phyloP scores from a whole-genome alignment of 129 eudicot genomes.

The Lactuca sativa region DNA sequence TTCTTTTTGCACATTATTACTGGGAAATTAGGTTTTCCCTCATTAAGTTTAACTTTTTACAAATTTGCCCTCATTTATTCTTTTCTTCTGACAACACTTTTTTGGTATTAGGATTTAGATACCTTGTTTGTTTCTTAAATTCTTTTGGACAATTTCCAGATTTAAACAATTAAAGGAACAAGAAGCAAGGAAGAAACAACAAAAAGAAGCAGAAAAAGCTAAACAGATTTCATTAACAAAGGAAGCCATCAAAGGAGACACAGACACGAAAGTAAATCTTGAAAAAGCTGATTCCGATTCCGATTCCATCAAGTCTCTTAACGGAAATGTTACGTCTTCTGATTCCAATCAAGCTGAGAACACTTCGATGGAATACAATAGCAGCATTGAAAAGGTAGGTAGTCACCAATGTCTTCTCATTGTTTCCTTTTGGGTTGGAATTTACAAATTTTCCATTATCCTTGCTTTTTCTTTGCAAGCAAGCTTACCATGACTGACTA shows the following conservation, averaged over 20 bases:
- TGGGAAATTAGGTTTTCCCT: too few relatives aligned
- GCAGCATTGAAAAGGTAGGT: slow-evolving; percentile 44
- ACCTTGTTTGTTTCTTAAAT: slow-evolving; percentile 4
- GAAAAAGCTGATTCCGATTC: slow-evolving; percentile 18
- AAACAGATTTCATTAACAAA: slow-evolving; percentile 33
- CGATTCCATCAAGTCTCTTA: slow-evolving; percentile 20
- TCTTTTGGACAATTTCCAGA: slow-evolving; percentile 39
- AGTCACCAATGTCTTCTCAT: not conserved
- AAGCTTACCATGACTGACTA: too few relatives aligned
- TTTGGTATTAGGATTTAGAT: not conserved
- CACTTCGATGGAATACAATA: slow-evolving; percentile 27
- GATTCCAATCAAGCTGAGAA: slow-evolving; percentile 37
- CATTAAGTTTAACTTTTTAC: too few relatives aligned
- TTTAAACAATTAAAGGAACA: slow-evolving; percentile 88
- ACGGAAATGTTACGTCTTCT: slow-evolving; percentile 39
- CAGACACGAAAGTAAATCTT: slow-evolving; percentile 29
- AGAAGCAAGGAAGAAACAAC: slow-evolving; percentile 73
- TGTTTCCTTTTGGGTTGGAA: not conserved
- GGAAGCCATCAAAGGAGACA: slow-evolving; percentile 36
- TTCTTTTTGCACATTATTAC: too few relatives aligned
- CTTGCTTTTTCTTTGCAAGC: not conserved
- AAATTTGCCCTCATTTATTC: not conserved
- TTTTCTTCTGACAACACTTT: too few relatives aligned
- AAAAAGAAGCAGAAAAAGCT: slow-evolving; percentile 61
- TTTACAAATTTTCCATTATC: not conserved